Conservation (phyloP, 2,329 filamentous ascomycete species). For the Elsinoe arachidis region DNA sequence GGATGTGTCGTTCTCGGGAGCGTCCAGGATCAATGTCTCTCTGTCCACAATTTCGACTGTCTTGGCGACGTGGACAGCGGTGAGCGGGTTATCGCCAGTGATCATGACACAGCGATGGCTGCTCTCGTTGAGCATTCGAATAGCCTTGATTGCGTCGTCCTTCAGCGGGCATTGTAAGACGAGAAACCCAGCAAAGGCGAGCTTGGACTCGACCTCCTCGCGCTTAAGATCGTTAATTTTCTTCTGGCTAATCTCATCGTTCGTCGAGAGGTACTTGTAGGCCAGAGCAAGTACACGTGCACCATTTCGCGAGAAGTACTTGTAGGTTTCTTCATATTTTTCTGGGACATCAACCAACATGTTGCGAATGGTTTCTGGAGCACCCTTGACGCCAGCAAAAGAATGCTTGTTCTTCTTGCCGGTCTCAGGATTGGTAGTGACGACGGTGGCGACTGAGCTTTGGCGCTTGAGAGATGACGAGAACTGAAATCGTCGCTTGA, state of each 20-base stretch:
- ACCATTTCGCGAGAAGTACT: constrained; percentile 93
- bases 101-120: constrained; percentile 99
- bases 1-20: constrained; percentile 77
- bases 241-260: constrained; percentile 70
- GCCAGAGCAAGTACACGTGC: constrained; percentile 88
- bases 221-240: constrained; percentile 91
- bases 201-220: constrained; percentile 75
- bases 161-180: constrained; percentile 94
- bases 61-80: constrained; percentile 87
- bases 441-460: constrained; percentile 81
- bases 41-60: constrained; percentile 97
- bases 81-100: constrained; percentile 94
- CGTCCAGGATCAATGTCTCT: constrained; percentile 88
- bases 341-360: constrained; percentile 77
- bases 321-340: constrained; percentile 96
- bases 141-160: constrained; percentile 86
- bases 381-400: constrained; percentile 92
- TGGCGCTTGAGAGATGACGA: constrained; percentile 94
- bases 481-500: constrained; percentile 96
- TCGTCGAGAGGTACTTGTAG: constrained; percentile 80
- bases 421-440: constrained; percentile 60
- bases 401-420: constrained; percentile 73
- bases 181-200: constrained; percentile 89
- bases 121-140: constrained; percentile 97
- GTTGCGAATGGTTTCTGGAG: constrained; percentile 90